A percentile compares a stretch with the other conserved stretches of the same genome.
Evolutionary conservation across 2,329 filamentous ascomycete genomes (phyloP).

Genomic region (Stemphylium vesicarium): DNA sequence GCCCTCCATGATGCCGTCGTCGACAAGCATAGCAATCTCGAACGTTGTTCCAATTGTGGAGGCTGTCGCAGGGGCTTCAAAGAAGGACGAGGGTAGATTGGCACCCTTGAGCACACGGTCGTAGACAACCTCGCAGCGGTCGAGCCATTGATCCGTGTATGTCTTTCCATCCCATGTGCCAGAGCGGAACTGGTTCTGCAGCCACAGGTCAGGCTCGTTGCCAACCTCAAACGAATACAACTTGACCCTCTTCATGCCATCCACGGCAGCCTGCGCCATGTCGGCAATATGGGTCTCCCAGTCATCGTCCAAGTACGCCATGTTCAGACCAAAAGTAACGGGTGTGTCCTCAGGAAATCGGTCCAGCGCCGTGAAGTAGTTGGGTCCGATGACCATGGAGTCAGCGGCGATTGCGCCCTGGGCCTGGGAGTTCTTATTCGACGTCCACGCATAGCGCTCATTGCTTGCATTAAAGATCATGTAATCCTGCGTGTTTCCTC

Average conservation of each 20-base stretch:
- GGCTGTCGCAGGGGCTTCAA: conserved; percentile 58
- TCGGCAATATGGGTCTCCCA: conserved; percentile 53
- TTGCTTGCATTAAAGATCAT: conserved; percentile 54
- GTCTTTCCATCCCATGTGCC: conserved; percentile 52
- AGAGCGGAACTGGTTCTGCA: conserved; percentile 55
- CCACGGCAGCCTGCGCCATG: conserved; percentile 50
- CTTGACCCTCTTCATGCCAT: conserved; percentile 47
- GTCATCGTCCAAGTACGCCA: conserved; percentile 56
- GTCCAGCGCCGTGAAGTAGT: conserved; percentile 56
- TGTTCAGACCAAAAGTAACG: conserved; percentile 58
- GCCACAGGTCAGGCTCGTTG: conserved; percentile 53
- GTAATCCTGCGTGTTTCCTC: conserved; percentile 61
- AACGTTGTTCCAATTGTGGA: conserved; percentile 61
- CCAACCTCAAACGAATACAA: conserved; percentile 53
- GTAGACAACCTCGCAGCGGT: conserved; percentile 53
- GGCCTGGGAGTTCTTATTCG: conserved; percentile 49
- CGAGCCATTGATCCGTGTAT: conserved; percentile 56
- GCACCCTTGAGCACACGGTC: conserved; percentile 54
- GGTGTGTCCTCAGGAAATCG: conserved; percentile 59
- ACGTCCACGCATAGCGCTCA: conserved; percentile 45
- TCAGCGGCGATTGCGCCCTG: conserved; percentile 53
- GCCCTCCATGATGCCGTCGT: conserved; percentile 48
- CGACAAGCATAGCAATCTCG: conserved; percentile 51
- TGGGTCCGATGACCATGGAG: conserved; percentile 56
- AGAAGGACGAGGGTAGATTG: conserved; percentile 52